These are phyloP conservation scores for Botrytis aclada DNA, from an alignment of 2,329 filamentous ascomycete species.

Conservation along the genomic window DNA sequence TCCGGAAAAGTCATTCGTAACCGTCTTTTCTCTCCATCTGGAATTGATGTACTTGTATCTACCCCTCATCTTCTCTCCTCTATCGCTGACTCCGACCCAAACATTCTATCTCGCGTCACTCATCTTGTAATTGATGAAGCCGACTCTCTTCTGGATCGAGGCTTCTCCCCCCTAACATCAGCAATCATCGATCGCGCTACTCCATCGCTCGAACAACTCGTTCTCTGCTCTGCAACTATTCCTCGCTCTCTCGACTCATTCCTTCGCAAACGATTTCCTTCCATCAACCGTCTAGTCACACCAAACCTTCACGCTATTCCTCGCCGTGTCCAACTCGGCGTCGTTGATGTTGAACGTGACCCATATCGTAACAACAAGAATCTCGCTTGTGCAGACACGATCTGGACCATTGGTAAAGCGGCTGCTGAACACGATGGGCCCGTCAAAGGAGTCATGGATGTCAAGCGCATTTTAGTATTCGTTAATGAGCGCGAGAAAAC, in stretches of 20 bases:
- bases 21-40: conserved; percentile 74
- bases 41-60: conserved; percentile 80
- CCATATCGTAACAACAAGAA: conserved; percentile 91
- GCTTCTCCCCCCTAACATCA: conserved; percentile 80
- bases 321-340: conserved; percentile 86
- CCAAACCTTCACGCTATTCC: conserved; percentile 96
- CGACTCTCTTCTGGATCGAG: conserved; percentile 90
- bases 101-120: conserved; percentile 85
- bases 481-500: conserved; percentile 95
- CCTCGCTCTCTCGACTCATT: conserved; percentile 83
- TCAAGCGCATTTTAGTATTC: conserved; percentile 89
- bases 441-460: conserved; percentile 55
- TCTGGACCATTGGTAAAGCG: conserved; percentile 89
- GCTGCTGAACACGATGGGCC: conserved; percentile 56
- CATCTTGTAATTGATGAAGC: conserved; percentile 94
- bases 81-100: conserved; percentile 85
- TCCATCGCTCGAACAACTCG: conserved; percentile 78
- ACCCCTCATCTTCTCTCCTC: conserved; percentile 88
- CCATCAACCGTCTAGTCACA: conserved; percentile 82
- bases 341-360: conserved; percentile 88
- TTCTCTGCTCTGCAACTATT: conserved; percentile 95
- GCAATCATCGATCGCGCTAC: conserved; percentile 77
- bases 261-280: conserved; percentile 76
- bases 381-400: conserved; percentile 89
- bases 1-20: conserved; percentile 77